phyloP scores from a whole-genome alignment of 192 early-diverging fungal species.

The Kickxella alabastrina region DNA sequence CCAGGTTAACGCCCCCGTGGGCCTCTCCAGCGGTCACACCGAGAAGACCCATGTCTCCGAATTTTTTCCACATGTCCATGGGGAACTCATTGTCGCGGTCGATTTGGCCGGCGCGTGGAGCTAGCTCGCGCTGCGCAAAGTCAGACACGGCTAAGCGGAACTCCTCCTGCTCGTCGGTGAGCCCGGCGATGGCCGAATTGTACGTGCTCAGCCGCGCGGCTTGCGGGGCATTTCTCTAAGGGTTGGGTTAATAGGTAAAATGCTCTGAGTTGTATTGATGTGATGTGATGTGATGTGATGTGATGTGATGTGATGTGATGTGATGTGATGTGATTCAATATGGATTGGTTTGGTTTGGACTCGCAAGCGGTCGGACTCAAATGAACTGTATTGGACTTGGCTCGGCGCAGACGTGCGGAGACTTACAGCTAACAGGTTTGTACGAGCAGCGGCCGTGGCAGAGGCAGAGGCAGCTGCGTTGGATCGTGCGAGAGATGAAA shows the following conservation, averaged over 20 bases:
- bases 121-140: conserved; percentile 80
- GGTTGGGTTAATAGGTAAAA: background rate
- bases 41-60: conserved; percentile 92
- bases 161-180: conserved; percentile 68
- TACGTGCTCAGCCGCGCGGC: conserved; percentile 54
- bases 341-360: too few relatives aligned
- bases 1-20: conserved; percentile 85
- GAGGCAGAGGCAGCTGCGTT: background rate
- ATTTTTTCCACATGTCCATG: conserved; percentile 96
- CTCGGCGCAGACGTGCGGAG: too few relatives aligned
- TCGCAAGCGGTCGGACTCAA: too few relatives aligned
- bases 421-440: too few relatives aligned
- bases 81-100: conserved; percentile 87
- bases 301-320: too few relatives aligned
- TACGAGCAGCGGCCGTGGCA: background rate
- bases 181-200: conserved; percentile 70
- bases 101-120: conserved; percentile 72
- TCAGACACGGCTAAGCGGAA: conserved; percentile 68
- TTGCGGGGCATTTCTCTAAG: background rate
- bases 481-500: background rate
- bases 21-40: conserved; percentile 85
- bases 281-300: background rate
- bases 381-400: too few relatives aligned
- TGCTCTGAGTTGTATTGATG: background rate
- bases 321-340: too few relatives aligned